Evolutionary conservation across 305 asterid species (phyloP), one percentile per base, ranked within the genome.

Genomic region (Solanum chacoense): DNA sequence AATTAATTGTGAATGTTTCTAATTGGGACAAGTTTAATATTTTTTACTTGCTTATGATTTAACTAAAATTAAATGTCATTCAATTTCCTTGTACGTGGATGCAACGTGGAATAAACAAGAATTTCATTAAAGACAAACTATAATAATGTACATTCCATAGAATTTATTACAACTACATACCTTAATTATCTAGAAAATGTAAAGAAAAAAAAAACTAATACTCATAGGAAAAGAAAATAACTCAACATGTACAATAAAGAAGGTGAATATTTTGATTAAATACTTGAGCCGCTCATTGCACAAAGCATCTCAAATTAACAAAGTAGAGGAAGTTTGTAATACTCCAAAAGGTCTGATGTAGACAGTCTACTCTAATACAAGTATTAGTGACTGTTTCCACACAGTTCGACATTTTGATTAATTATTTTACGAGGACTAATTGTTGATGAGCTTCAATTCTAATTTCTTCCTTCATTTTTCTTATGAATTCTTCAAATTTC

Each of bases 401-500:
- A 7, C 7, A 1, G 0, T 0, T 31, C 3, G 24, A 31, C 5
- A 72, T 72, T 29, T 73, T 14, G 38, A 32, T 74, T 75, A 40
- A 80, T 80, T 69, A 92, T 29, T 89, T 92, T 20, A 92, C 90
- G 42, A 78, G 34, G 7, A 87, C 87, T 31, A 88, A 76, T 29
- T 90, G 90, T 22, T 90, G 90, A 37, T 86, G 91, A 84, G 92
- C 89, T 73, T 90, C 89, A 36, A 91, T 84, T 88, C 92, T 90
- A 24, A 92, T 88, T 32, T 88, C 90, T 88, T 91, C 91, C 91
- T 90, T 92, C 92, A 91, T 91, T 87, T 87, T 92, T 71, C 89
- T 88, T 28, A 92, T 92, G 67, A 92, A 92, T 36, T 92, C 94
- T 4, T 91, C 94, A 22, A 90, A 92, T 67, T 91, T 92, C 88